Conservation (phyloP, 805 yeast species). For the Wickerhamomyces mucosus region DNA sequence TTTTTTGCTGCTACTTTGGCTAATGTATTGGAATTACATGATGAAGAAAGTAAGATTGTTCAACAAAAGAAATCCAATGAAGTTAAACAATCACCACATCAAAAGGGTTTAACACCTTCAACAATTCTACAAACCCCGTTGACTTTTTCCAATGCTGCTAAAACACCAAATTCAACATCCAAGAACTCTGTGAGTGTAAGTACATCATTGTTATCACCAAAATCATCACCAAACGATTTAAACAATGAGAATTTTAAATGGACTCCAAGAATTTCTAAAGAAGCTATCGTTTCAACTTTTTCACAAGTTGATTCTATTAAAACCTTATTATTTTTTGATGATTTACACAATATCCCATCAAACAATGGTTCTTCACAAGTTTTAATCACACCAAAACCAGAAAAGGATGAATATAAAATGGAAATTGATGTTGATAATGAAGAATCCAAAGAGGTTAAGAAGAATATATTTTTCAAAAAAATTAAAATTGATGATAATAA, state of each 20-base stretch:
- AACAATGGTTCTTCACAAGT: no score
- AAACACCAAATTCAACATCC: slow-evolving; percentile 18
- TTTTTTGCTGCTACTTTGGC: slow-evolving; percentile 20
- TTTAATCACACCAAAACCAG: no score
- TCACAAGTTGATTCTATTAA: slow-evolving; percentile 12
- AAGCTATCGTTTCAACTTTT: slow-evolving; percentile 17
- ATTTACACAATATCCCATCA: no score
- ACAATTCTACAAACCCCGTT: slow-evolving; percentile 21
- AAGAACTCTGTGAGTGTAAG: slow-evolving; percentile 4
- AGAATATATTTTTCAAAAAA: slow-evolving; percentile 9
- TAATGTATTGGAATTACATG: slow-evolving; percentile 15
- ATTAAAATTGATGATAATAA: slow-evolving; percentile 12
- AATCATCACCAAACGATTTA: slow-evolving; percentile 14
- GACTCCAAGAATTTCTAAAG: slow-evolving; percentile 14
- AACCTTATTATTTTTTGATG: slow-evolving; percentile 11
- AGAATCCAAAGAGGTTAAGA: neutral
- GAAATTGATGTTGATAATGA: neutral
- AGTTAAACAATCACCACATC: slow-evolving; percentile 10
- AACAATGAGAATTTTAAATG: slow-evolving; percentile 7
- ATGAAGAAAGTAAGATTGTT: slow-evolving; percentile 17
- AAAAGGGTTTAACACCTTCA: slow-evolving; percentile 20
- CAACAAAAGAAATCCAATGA: slow-evolving; percentile 9
- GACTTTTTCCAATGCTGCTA: slow-evolving; percentile 17
- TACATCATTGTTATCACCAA: slow-evolving; percentile 15
- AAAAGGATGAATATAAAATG: neutral